Evolutionary conservation across 169 alveolate genomes (phyloP).

Genomic region (Cryptosporidium andersoni): DNA sequence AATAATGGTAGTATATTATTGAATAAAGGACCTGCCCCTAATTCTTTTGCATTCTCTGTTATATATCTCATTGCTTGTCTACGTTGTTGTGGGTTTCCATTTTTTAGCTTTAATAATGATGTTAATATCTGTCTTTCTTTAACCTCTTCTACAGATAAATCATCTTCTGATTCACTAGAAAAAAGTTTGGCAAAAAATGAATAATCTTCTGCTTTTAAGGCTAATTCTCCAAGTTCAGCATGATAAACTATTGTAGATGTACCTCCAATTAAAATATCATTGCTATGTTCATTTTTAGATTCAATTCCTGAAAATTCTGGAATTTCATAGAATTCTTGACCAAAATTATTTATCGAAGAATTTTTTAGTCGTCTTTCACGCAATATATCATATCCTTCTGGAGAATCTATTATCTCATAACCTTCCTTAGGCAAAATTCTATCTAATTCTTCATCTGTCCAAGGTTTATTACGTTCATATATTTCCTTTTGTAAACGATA

Average conservation of each 20-base stretch:
- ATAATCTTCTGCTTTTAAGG: conserved; percentile 91
- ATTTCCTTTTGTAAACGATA: too few relatives aligned
- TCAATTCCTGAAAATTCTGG: conserved; percentile 79
- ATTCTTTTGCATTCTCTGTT: conserved; percentile 96
- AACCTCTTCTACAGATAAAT: conserved; percentile 92
- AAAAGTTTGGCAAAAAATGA: conserved; percentile 87
- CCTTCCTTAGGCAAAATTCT: conserved; percentile 92
- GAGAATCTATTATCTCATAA: conserved; percentile 89
- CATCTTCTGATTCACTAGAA: conserved; percentile 91
- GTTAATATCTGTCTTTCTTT: conserved; percentile 95
- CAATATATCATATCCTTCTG: conserved; percentile 85
- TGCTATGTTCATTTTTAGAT: conserved; percentile 28
- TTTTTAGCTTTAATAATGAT: conserved; percentile 94
- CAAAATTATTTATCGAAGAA: conserved; percentile 69
- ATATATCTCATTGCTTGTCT: conserved; percentile 93
- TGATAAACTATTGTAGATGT: conserved; percentile 72
- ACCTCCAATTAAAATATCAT: conserved; percentile 25
- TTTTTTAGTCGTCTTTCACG: conserved; percentile 73
- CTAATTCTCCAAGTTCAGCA: conserved; percentile 80
- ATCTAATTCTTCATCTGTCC: conserved; percentile 96
- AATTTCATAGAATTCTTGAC: conserved; percentile 77
- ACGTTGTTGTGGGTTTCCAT: conserved; percentile 98
- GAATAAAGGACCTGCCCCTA: conserved; percentile 95
- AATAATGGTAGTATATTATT: conserved; percentile 96
- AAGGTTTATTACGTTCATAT: too few relatives aligned